Evolutionary conservation across 495 filamentous ascomycete species (phyloP).

Genomic region (Aspergillus nanangensis): DNA sequence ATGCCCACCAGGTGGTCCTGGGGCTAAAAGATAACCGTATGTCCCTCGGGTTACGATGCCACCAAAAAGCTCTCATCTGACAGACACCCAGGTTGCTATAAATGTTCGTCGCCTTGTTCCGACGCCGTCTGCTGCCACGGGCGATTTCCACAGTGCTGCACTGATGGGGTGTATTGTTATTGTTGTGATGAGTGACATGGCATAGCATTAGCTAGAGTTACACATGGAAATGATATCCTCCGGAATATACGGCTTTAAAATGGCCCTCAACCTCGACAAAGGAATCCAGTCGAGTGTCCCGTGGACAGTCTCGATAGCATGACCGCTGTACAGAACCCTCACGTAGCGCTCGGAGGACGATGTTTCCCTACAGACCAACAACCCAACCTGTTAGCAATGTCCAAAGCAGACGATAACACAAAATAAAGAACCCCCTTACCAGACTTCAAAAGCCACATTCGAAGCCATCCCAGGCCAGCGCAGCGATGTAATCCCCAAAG

Average conservation of each 20-base stretch:
- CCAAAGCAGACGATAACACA: neutral
- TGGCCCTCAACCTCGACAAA: slow-evolving; percentile 18
- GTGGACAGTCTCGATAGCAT: slow-evolving; percentile 24
- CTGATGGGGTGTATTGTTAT: slow-evolving; percentile 10
- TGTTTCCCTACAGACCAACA: slow-evolving; percentile 30
- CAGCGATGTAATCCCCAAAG: slow-evolving; percentile 24
- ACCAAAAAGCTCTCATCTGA: neutral
- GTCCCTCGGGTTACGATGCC: neutral
- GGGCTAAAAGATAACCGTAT: neutral
- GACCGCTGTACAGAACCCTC: slow-evolving; percentile 39
- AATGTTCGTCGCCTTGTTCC: slow-evolving; percentile 12
- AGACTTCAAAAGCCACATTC: slow-evolving; percentile 33
- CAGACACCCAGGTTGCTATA: slow-evolving; percentile 6
- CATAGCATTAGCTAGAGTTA: neutral
- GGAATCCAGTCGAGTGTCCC: slow-evolving; percentile 34
- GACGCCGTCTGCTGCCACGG: slow-evolving; percentile 11
- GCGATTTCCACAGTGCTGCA: slow-evolving; percentile 10
- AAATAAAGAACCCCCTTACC: slow-evolving; percentile 11
- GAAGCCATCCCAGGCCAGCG: slow-evolving; percentile 34
- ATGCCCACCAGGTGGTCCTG: neutral
- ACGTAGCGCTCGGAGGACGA: slow-evolving; percentile 20
- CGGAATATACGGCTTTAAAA: slow-evolving; percentile 23
- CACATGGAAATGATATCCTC: slow-evolving; percentile 29
- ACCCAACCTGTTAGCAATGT: neutral
- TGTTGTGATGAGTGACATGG: slow-evolving; percentile 8